These are phyloP conservation scores for Phytophthora macrochlamydospora DNA, from an alignment of 352 stramenopile genomes.

Conservation along the genomic window DNA sequence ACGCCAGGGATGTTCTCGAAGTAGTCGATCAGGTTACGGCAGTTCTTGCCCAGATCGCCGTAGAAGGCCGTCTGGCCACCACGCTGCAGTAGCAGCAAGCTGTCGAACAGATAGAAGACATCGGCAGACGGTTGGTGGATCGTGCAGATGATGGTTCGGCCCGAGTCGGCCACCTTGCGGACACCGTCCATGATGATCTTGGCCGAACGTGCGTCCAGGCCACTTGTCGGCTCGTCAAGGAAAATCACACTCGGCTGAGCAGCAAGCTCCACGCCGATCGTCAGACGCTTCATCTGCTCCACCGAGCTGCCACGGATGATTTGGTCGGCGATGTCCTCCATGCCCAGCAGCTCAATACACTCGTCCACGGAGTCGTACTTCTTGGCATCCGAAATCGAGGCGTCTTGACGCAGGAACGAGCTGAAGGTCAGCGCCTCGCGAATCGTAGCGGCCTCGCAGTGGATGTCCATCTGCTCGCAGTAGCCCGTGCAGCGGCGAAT, in stretches of 20 bases:
- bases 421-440: background rate
- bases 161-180: background rate
- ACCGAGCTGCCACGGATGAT: background rate
- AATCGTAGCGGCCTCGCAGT: conserved; percentile 44
- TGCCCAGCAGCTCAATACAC: background rate
- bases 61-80: too few species aligned
- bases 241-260: background rate
- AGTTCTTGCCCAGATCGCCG: too few species aligned
- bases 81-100: too few species aligned
- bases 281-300: background rate
- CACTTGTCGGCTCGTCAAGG: background rate
- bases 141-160: background rate
- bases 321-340: background rate
- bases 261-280: background rate
- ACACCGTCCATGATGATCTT: background rate
- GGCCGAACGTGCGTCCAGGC: background rate
- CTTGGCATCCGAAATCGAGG: background rate
- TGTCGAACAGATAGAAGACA: too few species aligned
- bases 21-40: too few species aligned
- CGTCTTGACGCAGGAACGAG: background rate
- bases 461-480: conserved; percentile 83
- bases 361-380: background rate
- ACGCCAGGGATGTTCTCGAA: too few species aligned
- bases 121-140: background rate
- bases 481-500: conserved; percentile 34